Evolutionary conservation across 2,329 filamentous ascomycete species (phyloP), one percentile per base, ranked within the genome.

Genomic region (Colletotrichum incanum): DNA sequence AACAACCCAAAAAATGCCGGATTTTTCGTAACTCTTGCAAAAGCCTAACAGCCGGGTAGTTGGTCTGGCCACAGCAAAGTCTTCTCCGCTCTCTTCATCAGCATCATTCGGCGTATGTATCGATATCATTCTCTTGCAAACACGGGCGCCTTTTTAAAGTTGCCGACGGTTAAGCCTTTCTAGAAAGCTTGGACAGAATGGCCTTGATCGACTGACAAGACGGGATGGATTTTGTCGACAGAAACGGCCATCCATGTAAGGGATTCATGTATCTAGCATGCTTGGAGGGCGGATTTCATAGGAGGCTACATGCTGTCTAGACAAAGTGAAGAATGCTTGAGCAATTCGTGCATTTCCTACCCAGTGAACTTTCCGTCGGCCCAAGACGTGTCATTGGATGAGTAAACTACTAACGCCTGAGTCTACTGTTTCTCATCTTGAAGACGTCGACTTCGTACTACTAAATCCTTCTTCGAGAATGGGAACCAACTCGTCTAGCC

Each of bases 391-490:
- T 26, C 12, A 20, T 41, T 26, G 5, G 14, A 26, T 12, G 55
- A 23, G 5, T 7, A 34, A 41, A 39, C 55, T 23, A 20, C 39
- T 28, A 26, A 41, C 37, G 26, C 16, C 23, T 5, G 11, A 41
- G 6, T 28, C 34, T 2, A 9, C 7, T 28, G 18, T 58, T 28
- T 43, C 14, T 65, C 31, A 67, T 28, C 39, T 16, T 34, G 49
- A 56, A 12, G n/a, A n/a, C 11, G 8, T 31, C 23, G 28, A 8
- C 11, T 58, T 41, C 18, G 56, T 56, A 4, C 67, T 65, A 88
- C 85, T 78, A 96, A 96, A 72, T 0, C 95, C 95, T 1, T 87
- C 82, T 74, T 97, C 94, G 34, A 98, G 83, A 9, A 97, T 86
- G 12, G 84, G 86, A 65, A 96, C 89, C 75, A 98, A 81, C 72